A percentile compares a stretch with the other conserved stretches of the same genome.
Conservation (phyloP, 179 eudicot genomes). For the Silene vulgaris region DNA sequence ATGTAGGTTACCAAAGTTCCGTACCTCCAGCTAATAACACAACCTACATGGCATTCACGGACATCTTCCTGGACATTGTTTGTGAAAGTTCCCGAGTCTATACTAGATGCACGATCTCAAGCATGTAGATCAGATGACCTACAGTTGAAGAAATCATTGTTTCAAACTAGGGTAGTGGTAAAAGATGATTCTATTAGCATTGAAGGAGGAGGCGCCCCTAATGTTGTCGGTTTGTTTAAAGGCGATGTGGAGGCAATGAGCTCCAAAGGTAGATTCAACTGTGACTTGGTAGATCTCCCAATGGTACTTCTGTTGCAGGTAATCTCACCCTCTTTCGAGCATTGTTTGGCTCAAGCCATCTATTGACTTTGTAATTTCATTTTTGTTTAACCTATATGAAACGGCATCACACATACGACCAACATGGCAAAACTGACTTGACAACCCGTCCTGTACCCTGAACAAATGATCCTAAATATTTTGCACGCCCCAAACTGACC, state of each 20-base stretch:
- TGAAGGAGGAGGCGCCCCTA: constrained; percentile 86
- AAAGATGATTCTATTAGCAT: constrained; percentile 76
- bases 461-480: not conserved
- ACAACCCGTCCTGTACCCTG: not conserved
- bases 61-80: constrained; percentile 81
- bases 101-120: constrained; percentile 43
- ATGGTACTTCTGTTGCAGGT: constrained; percentile 85
- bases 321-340: constrained; percentile 9
- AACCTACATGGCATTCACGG: constrained; percentile 93
- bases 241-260: constrained; percentile 39
- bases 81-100: constrained; percentile 55
- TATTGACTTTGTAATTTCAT: too few relatives aligned
- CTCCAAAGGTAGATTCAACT: constrained; percentile 46
- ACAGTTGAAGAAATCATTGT: constrained; percentile 45
- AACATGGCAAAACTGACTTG: not conserved
- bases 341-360: not conserved
- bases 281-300: constrained; percentile 78
- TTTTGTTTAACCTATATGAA: not conserved
- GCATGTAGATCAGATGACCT: constrained; percentile 35
- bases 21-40: constrained; percentile 68
- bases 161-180: constrained; percentile 71
- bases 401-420: not conserved
- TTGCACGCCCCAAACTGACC: not conserved
- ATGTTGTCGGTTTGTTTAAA: constrained; percentile 65
- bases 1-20: constrained; percentile 61